Conservation (phyloP, 1,284 basidiomycete species). For the Malassezia nana region DNA sequence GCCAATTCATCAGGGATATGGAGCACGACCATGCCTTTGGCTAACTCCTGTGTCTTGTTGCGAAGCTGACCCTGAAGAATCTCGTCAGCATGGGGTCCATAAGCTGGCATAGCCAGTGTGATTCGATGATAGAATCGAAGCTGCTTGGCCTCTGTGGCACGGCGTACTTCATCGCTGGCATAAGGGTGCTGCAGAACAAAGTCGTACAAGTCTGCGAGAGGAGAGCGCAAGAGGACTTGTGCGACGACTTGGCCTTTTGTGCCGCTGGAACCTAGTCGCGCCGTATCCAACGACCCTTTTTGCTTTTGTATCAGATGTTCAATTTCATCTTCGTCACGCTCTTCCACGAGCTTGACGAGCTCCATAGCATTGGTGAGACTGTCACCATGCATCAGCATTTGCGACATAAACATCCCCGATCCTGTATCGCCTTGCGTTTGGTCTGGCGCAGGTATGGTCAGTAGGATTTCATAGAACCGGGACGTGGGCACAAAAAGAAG, state of each 20-base stretch:
- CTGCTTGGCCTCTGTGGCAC: slow-evolving; percentile 31
- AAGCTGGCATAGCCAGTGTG: slow-evolving; percentile 24
- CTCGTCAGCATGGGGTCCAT: background rate
- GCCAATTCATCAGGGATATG: slow-evolving; percentile 65
- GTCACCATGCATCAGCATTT: slow-evolving; percentile 60
- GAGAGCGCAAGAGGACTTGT: slow-evolving; percentile 23
- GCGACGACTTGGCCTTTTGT: slow-evolving; percentile 27
- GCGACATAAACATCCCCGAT: slow-evolving; percentile 9
- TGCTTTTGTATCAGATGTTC: slow-evolving; percentile 34
- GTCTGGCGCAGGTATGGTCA: slow-evolving; percentile 63
- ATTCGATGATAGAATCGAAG: slow-evolving; percentile 27
- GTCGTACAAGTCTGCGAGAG: slow-evolving; percentile 35
- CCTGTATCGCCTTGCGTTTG: slow-evolving; percentile 57
- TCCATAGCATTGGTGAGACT: slow-evolving; percentile 32
- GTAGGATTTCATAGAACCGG: slow-evolving; percentile 59
- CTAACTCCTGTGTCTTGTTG: slow-evolving; percentile 60
- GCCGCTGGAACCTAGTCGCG: slow-evolving; percentile 28
- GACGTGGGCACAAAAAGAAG: slow-evolving; percentile 67
- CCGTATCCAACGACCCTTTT: slow-evolving; percentile 32
- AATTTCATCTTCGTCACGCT: slow-evolving; percentile 28
- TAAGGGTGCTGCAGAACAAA: slow-evolving; percentile 31
- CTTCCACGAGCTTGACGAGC: slow-evolving; percentile 27
- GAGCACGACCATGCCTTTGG: slow-evolving; percentile 64
- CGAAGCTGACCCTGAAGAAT: slow-evolving; percentile 54
- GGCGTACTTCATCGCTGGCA: slow-evolving; percentile 33